Evolutionary conservation across 2,329 filamentous ascomycete species (phyloP).

Genomic region (Xenoacremonium recifei): DNA sequence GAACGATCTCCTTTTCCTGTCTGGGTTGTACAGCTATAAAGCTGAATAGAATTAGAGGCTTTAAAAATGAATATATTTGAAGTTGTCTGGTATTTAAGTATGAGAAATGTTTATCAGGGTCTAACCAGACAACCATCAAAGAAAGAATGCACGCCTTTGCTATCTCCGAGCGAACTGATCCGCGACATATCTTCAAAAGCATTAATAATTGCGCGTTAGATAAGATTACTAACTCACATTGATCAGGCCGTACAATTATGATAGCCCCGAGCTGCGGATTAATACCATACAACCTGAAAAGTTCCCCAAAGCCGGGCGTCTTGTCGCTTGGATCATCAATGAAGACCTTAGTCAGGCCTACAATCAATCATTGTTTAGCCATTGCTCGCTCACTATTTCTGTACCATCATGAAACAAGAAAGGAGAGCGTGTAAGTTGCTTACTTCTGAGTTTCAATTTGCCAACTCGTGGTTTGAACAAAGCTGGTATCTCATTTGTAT

Average conservation of each 20-base stretch:
- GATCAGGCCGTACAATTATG: slow-evolving; percentile 16
- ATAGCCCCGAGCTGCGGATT: slow-evolving; percentile 7
- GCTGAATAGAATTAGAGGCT: too few relatives aligned
- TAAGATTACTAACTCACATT: slow-evolving; percentile 20
- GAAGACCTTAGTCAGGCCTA: slow-evolving; percentile 11
- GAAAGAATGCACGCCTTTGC: too few relatives aligned
- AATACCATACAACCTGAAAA: slow-evolving; percentile 13
- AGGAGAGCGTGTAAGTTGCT: background rate
- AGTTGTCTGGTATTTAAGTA: too few relatives aligned
- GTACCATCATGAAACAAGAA: background rate
- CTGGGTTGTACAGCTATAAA: too few relatives aligned
- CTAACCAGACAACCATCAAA: too few relatives aligned
- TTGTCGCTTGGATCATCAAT: slow-evolving; percentile 15
- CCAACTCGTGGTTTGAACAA: slow-evolving; percentile 14
- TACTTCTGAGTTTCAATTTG: slow-evolving; percentile 6
- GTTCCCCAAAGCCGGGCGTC: slow-evolving; percentile 7
- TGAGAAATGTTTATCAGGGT: too few relatives aligned
- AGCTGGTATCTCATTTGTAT: slow-evolving; percentile 8
- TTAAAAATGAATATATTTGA: too few relatives aligned
- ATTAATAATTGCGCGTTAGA: too few relatives aligned
- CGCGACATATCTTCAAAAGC: background rate
- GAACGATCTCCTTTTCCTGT: too few relatives aligned
- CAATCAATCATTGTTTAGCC: accelerated
- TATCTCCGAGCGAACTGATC: too few relatives aligned
- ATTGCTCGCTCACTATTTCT: background rate